These are phyloP conservation scores for Cyberlindnera euphorbiae DNA, from an alignment of 805 yeast species.

Conservation along the genomic window DNA sequence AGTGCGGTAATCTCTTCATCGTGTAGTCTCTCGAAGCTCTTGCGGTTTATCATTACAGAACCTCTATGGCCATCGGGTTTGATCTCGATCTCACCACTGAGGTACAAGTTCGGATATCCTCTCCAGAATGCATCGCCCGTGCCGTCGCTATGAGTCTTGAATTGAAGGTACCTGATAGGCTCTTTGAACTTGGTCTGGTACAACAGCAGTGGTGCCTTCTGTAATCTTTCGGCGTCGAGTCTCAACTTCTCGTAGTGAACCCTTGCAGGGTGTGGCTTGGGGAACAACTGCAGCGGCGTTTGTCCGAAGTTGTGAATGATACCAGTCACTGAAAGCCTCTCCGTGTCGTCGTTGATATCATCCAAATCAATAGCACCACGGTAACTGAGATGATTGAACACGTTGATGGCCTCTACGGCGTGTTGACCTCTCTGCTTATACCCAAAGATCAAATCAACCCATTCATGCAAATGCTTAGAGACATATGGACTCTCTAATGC, in stretches of 20 bases:
- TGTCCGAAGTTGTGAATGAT: conserved; percentile 91
- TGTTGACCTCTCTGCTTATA: conserved; percentile 67
- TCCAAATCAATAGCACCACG: conserved; percentile 81
- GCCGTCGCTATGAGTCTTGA: conserved; percentile 34
- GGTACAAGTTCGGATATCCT: conserved; percentile 36
- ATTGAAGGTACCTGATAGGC: conserved; percentile 42
- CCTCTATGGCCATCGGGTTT: conserved; percentile 21
- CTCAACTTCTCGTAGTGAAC: conserved; percentile 35
- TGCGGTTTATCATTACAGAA: conserved; percentile 22
- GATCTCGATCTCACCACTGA: conserved; percentile 25
- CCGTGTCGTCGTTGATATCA: conserved; percentile 64
- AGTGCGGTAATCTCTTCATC: conserved; percentile 27
- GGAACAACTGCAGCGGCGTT: conserved; percentile 73
- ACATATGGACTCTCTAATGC: conserved; percentile 84
- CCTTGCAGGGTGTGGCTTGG: conserved; percentile 57
- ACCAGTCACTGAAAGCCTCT: conserved; percentile 72
- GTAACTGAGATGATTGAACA: conserved; percentile 80
- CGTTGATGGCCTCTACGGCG: conserved; percentile 65
- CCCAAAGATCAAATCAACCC: conserved; percentile 88
- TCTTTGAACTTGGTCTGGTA: conserved; percentile 38
- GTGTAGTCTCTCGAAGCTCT: conserved; percentile 29
- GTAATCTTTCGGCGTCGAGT: conserved; percentile 29
- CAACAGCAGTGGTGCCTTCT: conserved; percentile 33
- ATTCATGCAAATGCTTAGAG: conserved; percentile 65
- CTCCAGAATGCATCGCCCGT: conserved; percentile 40